Evolutionary conservation across 1,284 basidiomycete genomes (phyloP), one percentile per base, ranked within the genome.

Genomic region (Trichosporon inkin): DNA sequence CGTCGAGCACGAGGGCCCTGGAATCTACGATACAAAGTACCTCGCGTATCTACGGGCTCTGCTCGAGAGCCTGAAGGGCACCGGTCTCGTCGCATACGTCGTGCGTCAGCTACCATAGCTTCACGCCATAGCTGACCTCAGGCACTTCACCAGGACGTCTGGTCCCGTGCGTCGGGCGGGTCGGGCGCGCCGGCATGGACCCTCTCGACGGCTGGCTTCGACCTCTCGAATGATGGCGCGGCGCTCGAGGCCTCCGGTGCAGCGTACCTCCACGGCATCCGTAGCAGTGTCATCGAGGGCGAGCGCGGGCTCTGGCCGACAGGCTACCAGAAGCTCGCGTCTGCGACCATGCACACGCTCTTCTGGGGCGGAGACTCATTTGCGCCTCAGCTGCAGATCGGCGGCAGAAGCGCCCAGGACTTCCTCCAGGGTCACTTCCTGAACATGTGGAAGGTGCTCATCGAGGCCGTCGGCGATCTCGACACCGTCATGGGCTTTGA

Each of bases 171-270:
- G 69, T 87, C 85, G 8, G 96, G 95, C 16, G 96, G 95, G 64
- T 92, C 89, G 1, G 92, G 91, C 3, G 91, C 91, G 2, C 91
- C 91, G 1, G 90, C 89, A 1, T 98, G 94, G 94, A 94, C 91
- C 2, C 79, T 95, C 0, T 86, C 90, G 63, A 76, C 82, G 7
- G 86, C 86, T 3, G 92, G 90, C 0, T 90, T 94, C 64, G 88
- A 92, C 72, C 78, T 92, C 6, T 64, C 64, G 6, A 64, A 75
- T 52, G 73, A 75, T 53, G 73, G 75, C 0, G 79, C 84, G 61
- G 82, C 83, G 5, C 79, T 96, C 6, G 90, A 92, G 64, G 84
- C 87, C 55, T 85, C 87, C 0, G 89, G 87, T 1, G 88, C 90
- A 0, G 92, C 91, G 0, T 94, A 91, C 86, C 76, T 93, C 1